Base-by-base conservation (phyloP, 2,329 filamentous ascomycete species). In the Grosmannia huntii region DNA sequence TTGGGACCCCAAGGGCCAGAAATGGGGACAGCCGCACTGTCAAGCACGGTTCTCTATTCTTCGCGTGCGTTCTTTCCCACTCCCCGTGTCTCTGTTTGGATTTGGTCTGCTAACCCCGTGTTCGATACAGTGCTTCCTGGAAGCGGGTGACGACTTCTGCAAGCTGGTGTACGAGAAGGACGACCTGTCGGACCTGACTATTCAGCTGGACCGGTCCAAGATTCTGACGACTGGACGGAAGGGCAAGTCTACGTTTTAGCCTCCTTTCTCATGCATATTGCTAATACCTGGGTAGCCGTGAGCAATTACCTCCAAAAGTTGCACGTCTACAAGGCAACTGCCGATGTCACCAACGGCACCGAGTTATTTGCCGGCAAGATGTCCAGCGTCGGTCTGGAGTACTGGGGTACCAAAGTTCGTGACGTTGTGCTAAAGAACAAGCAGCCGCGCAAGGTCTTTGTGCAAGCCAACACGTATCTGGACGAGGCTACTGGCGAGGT, bases 21-120 rank as follows among this genome's bases (percentile, higher is more conserved):
- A 95, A 74, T 96, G 91, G 91, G 91, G 91, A 10, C 91, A 96
- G 71, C 82, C 87, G 63, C 90, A 96, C 69, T 95, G 90, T 73
- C 90, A 95, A 72, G 91, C 90, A 25, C 87, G 91, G 12, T 96
- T 90, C 73, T 89, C 86, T 56, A 96, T 96, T 66, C 75, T 96
- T 48, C 83, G 82, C 65, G 70, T 71, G 60, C 19, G 65, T 56
- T 41, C 31, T 33, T 50, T 3, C 4, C 19, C 10, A 11, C 4
- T 2, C 25, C 10, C 14, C 10, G 31, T 14, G 16, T 38, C 28
- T 23, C 53, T 64, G 21, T 62, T 53, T 7, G n/a, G 9, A 11
- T 6, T 9, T 19, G n/a, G n/a, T 62, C 33, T 21, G 36, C 12
- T 36, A n/a, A 19, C 19, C 41, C 6, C 5, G 41, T 9, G 19